Conservation (phyloP, 148 eudicot species). For the Gaultheria prostrata region DNA sequence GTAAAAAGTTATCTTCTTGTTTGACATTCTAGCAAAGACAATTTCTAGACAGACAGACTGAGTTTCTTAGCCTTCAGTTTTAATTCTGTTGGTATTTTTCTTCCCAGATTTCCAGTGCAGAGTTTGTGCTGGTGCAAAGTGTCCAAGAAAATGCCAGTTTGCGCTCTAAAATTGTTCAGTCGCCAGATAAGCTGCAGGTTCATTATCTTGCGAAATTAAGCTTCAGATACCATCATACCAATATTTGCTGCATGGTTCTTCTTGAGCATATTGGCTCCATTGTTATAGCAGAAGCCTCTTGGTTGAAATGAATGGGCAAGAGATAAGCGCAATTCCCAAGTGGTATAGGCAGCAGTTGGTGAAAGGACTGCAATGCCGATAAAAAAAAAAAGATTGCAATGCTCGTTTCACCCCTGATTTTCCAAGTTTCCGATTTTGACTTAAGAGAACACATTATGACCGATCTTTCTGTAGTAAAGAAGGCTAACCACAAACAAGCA, state of each 20-base stretch:
- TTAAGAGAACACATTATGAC: not conserved
- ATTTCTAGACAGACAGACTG: not conserved
- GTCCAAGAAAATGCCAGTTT: conserved; percentile 74
- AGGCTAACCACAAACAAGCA: not conserved
- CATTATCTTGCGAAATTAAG: not conserved
- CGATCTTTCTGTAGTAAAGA: not conserved
- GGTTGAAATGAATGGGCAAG: not conserved
- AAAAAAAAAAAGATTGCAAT: not conserved
- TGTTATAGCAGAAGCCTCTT: not conserved
- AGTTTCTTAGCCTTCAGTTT: not conserved
- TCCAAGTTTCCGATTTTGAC: not conserved
- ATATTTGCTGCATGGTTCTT: conserved; percentile 2
- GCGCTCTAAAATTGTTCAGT: conserved; percentile 82
- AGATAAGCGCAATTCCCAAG: not conserved
- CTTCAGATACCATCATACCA: conserved; percentile 5
- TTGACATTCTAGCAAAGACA: not conserved
- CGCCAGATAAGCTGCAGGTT: conserved; percentile 96
- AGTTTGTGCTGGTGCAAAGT: conserved; percentile 75
- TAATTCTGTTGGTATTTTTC: conserved; percentile 8
- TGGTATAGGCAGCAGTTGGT: not conserved
- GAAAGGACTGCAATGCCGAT: not conserved
- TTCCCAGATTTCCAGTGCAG: conserved; percentile 66
- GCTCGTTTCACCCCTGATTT: not conserved
- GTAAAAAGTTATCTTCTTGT: not conserved
- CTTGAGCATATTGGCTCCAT: not conserved